These are phyloP conservation scores for Ceratobasidium sp. DNA, from an alignment of 1,284 basidiomycete genomes.

Conservation along the genomic window DNA sequence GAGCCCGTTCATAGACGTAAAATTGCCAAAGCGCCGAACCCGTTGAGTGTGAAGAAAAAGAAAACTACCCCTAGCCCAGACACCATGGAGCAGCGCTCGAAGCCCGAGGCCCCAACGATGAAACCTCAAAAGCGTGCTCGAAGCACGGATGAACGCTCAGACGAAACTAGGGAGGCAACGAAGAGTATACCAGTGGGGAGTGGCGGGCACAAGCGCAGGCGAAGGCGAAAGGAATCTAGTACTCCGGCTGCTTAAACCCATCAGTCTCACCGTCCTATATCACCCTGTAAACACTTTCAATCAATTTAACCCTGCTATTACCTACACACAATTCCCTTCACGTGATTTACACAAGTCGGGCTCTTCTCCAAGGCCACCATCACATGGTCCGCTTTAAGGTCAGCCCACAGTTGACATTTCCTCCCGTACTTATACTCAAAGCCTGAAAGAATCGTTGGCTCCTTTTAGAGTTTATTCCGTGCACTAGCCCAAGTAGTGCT, in stretches of 20 bases:
- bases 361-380: background rate
- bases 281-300: background rate
- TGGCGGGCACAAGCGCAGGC: constrained; percentile 30
- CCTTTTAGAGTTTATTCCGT: constrained; percentile 75
- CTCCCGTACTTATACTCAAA: constrained; percentile 4
- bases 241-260: background rate
- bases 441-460: constrained; percentile 76
- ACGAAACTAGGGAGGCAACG: constrained; percentile 40
- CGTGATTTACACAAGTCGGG: no score
- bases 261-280: background rate
- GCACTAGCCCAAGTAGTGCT: constrained; percentile 46
- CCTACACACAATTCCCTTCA: no score
- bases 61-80: constrained; percentile 54
- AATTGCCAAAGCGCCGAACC: constrained; percentile 89
- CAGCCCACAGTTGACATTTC: constrained; percentile 20
- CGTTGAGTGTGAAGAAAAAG: constrained; percentile 93
- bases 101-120: background rate
- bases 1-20: constrained; percentile 68
- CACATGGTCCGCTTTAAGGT: constrained; percentile 73
- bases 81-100: constrained; percentile 8
- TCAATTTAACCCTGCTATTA: background rate
- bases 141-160: constrained; percentile 33
- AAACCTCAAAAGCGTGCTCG: constrained; percentile 43
- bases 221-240: constrained; percentile 9
- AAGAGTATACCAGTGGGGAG: constrained; percentile 10